Evolutionary conservation across 495 filamentous ascomycete species (phyloP).

Genomic region (Penicillium antarcticum): DNA sequence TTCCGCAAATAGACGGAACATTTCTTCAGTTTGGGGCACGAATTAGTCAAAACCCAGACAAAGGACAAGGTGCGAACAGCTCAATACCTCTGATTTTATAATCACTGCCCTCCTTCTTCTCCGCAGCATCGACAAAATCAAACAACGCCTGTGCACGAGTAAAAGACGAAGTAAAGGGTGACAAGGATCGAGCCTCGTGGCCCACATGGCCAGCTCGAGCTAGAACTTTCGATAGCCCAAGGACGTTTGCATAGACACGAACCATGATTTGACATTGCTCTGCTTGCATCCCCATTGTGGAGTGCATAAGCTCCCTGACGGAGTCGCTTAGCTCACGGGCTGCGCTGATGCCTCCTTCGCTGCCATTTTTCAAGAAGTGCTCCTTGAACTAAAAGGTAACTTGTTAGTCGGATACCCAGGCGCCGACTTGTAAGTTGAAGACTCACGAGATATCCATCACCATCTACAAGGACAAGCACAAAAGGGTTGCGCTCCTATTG

Average conservation of each 20-base stretch:
- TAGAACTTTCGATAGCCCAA: conserved; percentile 48
- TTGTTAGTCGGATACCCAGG: not conserved
- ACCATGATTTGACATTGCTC: conserved; percentile 58
- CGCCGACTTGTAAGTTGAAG: no score
- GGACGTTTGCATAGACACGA: conserved; percentile 58
- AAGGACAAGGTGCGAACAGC: not conserved
- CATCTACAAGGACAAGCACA: conserved; percentile 58
- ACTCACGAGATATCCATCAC: conserved; percentile 54
- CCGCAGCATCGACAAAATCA: conserved; percentile 60
- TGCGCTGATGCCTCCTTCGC: conserved; percentile 55
- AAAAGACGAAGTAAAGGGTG: conserved; percentile 56
- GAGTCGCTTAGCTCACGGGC: conserved; percentile 51
- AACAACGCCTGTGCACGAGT: conserved; percentile 56
- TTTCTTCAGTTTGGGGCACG: conserved; percentile 32
- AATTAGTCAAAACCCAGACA: not conserved
- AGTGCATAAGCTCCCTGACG: conserved; percentile 42
- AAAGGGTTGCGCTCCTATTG: conserved; percentile 55
- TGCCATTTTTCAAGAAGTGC: conserved; percentile 45
- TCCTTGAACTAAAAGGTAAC: conserved; percentile 47
- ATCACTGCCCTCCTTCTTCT: conserved; percentile 58
- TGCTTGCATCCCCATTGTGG: conserved; percentile 43
- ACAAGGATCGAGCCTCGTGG: conserved; percentile 49
- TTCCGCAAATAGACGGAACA: conserved; percentile 55
- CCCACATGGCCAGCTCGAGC: conserved; percentile 46
- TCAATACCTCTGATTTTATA: conserved; percentile 55